phyloP scores from a whole-genome alignment of 306 rosid species.

The Acacia melanoxylon region DNA sequence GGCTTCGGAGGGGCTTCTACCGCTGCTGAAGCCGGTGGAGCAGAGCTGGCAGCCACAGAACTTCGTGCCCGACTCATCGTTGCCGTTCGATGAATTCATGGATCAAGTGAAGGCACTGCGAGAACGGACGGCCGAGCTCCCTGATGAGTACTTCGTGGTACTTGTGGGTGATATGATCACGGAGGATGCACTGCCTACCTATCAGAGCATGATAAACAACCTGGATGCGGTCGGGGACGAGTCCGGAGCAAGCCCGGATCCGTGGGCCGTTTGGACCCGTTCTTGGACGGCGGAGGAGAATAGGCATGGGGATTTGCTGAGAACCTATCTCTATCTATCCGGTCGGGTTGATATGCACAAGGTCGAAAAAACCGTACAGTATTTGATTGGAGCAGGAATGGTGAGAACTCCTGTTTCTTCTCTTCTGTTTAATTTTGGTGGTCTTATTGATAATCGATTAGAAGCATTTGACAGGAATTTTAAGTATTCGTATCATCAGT shows the following conservation, averaged over 20 bases:
- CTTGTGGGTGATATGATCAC: slow-evolving; percentile 66
- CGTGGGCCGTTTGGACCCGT: slow-evolving; percentile 73
- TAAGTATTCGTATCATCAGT: not conserved
- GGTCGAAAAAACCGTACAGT: slow-evolving; percentile 60
- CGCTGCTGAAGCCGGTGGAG: slow-evolving; percentile 58
- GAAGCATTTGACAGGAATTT: not conserved
- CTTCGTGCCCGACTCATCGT: slow-evolving; percentile 50
- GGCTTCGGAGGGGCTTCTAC: slow-evolving; percentile 50
- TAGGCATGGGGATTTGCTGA: slow-evolving; percentile 69
- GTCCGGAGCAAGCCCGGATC: slow-evolving; percentile 52
- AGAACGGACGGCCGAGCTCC: slow-evolving; percentile 57
- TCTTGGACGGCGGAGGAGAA: slow-evolving; percentile 84
- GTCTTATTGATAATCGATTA: not conserved
- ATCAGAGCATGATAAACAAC: slow-evolving; percentile 60
- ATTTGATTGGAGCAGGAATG: slow-evolving; percentile 66
- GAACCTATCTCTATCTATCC: slow-evolving; percentile 53
- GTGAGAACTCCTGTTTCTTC: slow-evolving; percentile 25
- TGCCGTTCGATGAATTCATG: slow-evolving; percentile 44
- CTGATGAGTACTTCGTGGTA: slow-evolving; percentile 69
- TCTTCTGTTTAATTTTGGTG: not conserved
- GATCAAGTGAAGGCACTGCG: slow-evolving; percentile 52
- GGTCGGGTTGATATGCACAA: slow-evolving; percentile 74
- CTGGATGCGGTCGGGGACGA: slow-evolving; percentile 63
- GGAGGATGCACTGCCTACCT: slow-evolving; percentile 75
- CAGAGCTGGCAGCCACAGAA: slow-evolving; percentile 63